phyloP scores from a whole-genome alignment of 176 grass and related monocot species.

The Pharus latifolius region DNA sequence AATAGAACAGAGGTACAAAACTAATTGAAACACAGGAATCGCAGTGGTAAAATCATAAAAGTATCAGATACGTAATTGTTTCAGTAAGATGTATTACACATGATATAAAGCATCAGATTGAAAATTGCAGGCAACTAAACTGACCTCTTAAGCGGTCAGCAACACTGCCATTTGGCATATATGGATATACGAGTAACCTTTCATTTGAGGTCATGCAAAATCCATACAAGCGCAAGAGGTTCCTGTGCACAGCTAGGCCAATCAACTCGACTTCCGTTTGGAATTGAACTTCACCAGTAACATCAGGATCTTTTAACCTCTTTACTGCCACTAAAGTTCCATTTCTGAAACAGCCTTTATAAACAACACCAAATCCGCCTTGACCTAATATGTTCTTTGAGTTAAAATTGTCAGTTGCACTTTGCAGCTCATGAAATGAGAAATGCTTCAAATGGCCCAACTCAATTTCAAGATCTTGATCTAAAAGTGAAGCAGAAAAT shows the following conservation, averaged over 20 bases:
- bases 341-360: conserved; percentile 83
- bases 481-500: conserved; percentile 25
- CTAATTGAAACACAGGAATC: neutral
- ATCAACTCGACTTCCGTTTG: conserved; percentile 98
- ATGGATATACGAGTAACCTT: conserved; percentile 89
- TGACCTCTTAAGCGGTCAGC: conserved; percentile 92
- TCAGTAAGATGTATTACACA: neutral
- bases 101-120: neutral
- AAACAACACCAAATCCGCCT: conserved; percentile 93
- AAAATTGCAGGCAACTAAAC: neutral
- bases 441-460: conserved; percentile 86
- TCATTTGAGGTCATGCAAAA: conserved; percentile 93
- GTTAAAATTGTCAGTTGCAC: conserved; percentile 71
- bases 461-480: conserved; percentile 84
- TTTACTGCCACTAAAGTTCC: conserved; percentile 77
- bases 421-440: conserved; percentile 74
- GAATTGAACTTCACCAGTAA: conserved; percentile 89
- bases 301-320: conserved; percentile 81
- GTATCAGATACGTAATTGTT: neutral
- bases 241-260: conserved; percentile 91
- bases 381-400: conserved; percentile 81
- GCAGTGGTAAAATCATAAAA: neutral
- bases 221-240: conserved; percentile 80
- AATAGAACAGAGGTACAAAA: neutral
- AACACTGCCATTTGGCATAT: conserved; percentile 94